Conservation (phyloP, 2,329 filamentous ascomycete species). For the Ophiostoma perfectum region DNA sequence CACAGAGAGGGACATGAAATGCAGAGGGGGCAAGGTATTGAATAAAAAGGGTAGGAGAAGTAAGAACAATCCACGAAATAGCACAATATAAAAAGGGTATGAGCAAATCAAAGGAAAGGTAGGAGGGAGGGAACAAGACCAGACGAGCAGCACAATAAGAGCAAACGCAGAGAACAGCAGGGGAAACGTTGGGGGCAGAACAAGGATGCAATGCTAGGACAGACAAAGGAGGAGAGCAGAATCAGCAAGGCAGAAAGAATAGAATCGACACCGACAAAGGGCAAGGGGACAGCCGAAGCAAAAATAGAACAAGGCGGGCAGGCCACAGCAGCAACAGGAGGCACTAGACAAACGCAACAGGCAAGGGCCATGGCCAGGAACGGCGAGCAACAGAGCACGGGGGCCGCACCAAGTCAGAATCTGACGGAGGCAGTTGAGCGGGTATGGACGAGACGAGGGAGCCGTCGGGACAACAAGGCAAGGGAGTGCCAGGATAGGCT, state of each 20-base stretch:
- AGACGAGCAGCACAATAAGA: too few relatives aligned
- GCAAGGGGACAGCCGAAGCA: not conserved
- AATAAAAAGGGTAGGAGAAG: not conserved
- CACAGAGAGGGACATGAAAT: not conserved
- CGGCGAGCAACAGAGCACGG: conserved; percentile 6
- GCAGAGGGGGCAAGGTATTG: not conserved
- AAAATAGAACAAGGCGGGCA: conserved; percentile 14
- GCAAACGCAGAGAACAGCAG: not conserved
- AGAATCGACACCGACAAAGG: conserved; percentile 14
- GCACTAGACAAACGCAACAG: conserved; percentile 15
- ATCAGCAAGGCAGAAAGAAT: not conserved
- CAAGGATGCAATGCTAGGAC: not conserved
- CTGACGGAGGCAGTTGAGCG: not conserved
- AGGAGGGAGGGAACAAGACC: too few relatives aligned
- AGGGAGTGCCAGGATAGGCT: not conserved
- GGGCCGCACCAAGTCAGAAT: not conserved
- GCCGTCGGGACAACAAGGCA: conserved; percentile 3
- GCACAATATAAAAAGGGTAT: not conserved
- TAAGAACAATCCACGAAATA: too few relatives aligned
- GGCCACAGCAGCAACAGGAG: conserved; percentile 6
- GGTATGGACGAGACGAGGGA: not conserved
- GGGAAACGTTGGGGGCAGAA: not conserved
- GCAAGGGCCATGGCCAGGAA: conserved; percentile 6
- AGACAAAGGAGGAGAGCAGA: not conserved
- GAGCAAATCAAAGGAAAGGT: too few relatives aligned